Evolutionary conservation across 2,329 filamentous ascomycete species (phyloP), one percentile per base, ranked within the genome.

Genomic region (Corinectria fuckeliana): DNA sequence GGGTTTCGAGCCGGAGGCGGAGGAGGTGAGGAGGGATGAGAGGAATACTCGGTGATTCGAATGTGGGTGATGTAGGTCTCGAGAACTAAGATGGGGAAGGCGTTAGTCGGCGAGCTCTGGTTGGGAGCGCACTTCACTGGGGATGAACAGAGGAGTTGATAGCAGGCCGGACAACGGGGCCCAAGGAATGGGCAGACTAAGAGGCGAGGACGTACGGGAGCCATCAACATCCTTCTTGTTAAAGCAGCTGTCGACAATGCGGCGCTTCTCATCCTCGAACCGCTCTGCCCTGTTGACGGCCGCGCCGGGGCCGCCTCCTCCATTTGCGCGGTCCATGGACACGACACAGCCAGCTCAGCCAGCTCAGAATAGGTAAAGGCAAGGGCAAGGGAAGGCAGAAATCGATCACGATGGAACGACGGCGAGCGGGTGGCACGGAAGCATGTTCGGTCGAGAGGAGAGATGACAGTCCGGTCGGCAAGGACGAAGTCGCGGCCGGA

Each of bases 61-160:
- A 98, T 93, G 75, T 99, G 95, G 20, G 95, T 99, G 71, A 99
- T 99, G 80, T 99, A 99, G 30, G 93, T 97, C 80, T 99, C 95
- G 61, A 76, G 70, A 38, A 77, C 76, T 78, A 20, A 34, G 10
- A 44, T 30, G n/a, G 13, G 10, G 11, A 50, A 32, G 23, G 28
- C 42, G 23, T 68, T 58, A 72, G 64, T 26, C 16, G 7, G 14
- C 36, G 34, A 30, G 45, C n/a, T 26, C n/a, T 28, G 21, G 14
- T 23, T 32, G 28, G 10, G 18, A 21, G 39, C 4, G 32, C 5
- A 11, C 4, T 21, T 21, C 23, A 25, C 25, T 36, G n/a, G 28
- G 13, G 49, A 28, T 10, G 3, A 25, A 13, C 14, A 30, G 42
- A 13, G 25, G 14, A 8, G 10, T 18, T 28, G 25, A 5, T 45